A percentile compares a stretch with the other conserved stretches of the same genome.
These are phyloP conservation scores for Metschnikowia hibisci DNA, from an alignment of 805 yeast genomes.

Conservation along the genomic window DNA sequence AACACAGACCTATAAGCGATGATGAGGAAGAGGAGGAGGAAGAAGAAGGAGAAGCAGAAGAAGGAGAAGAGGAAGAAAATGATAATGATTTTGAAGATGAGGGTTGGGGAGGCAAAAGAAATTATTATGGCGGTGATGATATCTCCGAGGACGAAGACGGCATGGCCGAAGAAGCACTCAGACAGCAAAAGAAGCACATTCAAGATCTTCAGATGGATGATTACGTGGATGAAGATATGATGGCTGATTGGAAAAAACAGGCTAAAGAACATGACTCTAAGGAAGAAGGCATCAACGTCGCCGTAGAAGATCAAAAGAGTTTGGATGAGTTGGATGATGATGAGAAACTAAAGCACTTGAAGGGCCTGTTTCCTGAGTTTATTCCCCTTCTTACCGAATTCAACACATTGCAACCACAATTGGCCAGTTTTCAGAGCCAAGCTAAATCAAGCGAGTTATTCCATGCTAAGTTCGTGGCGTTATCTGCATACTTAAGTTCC, in stretches of 20 bases:
- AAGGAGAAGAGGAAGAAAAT: slow-evolving; percentile 44
- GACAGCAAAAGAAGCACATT: slow-evolving; percentile 72
- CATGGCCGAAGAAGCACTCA: slow-evolving; percentile 82
- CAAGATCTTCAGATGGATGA: slow-evolving; percentile 67
- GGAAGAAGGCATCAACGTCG: slow-evolving; percentile 16
- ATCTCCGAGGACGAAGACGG: slow-evolving; percentile 72
- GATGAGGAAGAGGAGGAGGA: slow-evolving; percentile 32
- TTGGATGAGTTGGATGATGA: slow-evolving; percentile 41
- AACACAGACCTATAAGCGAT: slow-evolving; percentile 12
- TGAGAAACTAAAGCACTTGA: slow-evolving; percentile 52
- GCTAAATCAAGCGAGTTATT: slow-evolving; percentile 24
- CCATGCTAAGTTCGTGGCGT: slow-evolving; percentile 60
- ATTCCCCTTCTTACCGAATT: slow-evolving; percentile 69
- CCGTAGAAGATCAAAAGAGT: slow-evolving; percentile 16
- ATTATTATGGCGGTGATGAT: slow-evolving; percentile 58
- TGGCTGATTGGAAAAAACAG: slow-evolving; percentile 71
- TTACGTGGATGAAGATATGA: slow-evolving; percentile 64
- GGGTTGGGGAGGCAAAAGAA: slow-evolving; percentile 43
- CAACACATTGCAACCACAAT: slow-evolving; percentile 36
- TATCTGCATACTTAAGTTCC: slow-evolving; percentile 75
- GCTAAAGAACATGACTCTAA: slow-evolving; percentile 44
- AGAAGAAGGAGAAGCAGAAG: slow-evolving; percentile 49
- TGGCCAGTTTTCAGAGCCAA: slow-evolving; percentile 33
- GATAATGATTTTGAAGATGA: no score
- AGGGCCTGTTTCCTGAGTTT: slow-evolving; percentile 76